Conservation (phyloP, 2,329 filamentous ascomycete species). For the Diplodia scrobiculata region DNA sequence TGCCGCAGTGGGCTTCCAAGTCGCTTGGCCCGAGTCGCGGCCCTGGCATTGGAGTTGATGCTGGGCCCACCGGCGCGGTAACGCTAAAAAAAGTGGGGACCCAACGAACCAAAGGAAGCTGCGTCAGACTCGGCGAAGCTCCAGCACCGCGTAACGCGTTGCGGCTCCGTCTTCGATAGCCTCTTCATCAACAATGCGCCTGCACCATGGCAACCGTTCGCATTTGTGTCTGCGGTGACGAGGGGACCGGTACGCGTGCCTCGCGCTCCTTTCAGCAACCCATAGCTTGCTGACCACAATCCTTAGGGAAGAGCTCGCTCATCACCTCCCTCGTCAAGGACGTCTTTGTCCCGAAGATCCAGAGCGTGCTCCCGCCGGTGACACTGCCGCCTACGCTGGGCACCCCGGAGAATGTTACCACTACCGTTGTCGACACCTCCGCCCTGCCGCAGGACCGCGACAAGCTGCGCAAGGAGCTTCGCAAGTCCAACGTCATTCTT, state of each 20-base stretch:
- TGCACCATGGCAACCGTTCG: slow-evolving; percentile 57
- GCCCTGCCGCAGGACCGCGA: slow-evolving; percentile 90
- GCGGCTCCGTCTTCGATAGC: slow-evolving; percentile 1
- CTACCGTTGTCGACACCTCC: slow-evolving; percentile 95
- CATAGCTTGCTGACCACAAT: slow-evolving; percentile 16
- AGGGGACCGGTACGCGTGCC: slow-evolving; percentile 68
- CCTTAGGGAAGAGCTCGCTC: slow-evolving; percentile 54
- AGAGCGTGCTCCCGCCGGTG: slow-evolving; percentile 89
- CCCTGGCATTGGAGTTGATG: slow-evolving; percentile 24
- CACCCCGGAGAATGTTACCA: slow-evolving; percentile 94
- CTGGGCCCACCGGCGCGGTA: slow-evolving; percentile 5
- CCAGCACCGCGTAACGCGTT: slow-evolving; percentile 13
- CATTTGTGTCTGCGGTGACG: slow-evolving; percentile 95
- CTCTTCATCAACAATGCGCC: slow-evolving; percentile 30
- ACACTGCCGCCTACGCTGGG: slow-evolving; percentile 91
- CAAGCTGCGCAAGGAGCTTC: slow-evolving; percentile 87
- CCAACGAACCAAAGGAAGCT: neutral
- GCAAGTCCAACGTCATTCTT: slow-evolving; percentile 94
- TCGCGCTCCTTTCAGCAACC: neutral
- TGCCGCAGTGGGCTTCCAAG: neutral
- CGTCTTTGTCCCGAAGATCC: slow-evolving; percentile 94
- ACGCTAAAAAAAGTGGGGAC: slow-evolving; percentile 12
- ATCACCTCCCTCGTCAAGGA: slow-evolving; percentile 97
- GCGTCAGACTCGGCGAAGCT: slow-evolving; percentile 4
- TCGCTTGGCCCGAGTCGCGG: slow-evolving; percentile 25